Evolutionary conservation across 306 rosid genomes (phyloP).

Genomic region (Spatholobus suberectus): DNA sequence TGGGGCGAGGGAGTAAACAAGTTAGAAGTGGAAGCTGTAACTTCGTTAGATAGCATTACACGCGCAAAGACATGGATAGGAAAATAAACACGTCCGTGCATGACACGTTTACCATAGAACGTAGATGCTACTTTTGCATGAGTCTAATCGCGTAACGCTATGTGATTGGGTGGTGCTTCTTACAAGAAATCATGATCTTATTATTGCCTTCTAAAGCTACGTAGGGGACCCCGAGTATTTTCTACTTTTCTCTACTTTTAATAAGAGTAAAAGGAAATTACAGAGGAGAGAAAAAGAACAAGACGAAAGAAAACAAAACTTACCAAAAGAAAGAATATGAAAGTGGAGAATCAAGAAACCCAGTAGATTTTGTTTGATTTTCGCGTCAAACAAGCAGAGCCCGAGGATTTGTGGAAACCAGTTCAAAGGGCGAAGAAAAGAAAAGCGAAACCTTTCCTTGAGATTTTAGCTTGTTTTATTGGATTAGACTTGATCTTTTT

Average conservation of each 20-base stretch:
- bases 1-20: neutral
- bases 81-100: slow-evolving; percentile 66
- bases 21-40: neutral
- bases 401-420: slow-evolving; percentile 66
- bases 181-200: slow-evolving; percentile 79
- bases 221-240: slow-evolving; percentile 41
- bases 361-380: slow-evolving; percentile 65
- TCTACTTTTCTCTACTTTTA: slow-evolving; percentile 75
- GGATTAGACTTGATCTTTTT: slow-evolving; percentile 44
- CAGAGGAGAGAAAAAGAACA: slow-evolving; percentile 36
- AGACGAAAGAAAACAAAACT: slow-evolving; percentile 32
- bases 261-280: slow-evolving; percentile 40
- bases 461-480: slow-evolving; percentile 46
- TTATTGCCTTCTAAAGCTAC: slow-evolving; percentile 58
- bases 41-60: neutral
- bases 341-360: slow-evolving; percentile 57
- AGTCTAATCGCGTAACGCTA: slow-evolving; percentile 48
- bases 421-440: slow-evolving; percentile 9
- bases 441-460: slow-evolving; percentile 48
- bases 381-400: slow-evolving; percentile 49
- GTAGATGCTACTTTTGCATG: slow-evolving; percentile 75
- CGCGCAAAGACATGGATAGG: slow-evolving; percentile 25
- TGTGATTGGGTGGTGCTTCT: slow-evolving; percentile 70
- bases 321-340: slow-evolving; percentile 22
- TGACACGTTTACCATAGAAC: slow-evolving; percentile 71